These are phyloP conservation scores for Vigna nakashimae DNA, from an alignment of 306 rosid genomes.

Conservation along the genomic window DNA sequence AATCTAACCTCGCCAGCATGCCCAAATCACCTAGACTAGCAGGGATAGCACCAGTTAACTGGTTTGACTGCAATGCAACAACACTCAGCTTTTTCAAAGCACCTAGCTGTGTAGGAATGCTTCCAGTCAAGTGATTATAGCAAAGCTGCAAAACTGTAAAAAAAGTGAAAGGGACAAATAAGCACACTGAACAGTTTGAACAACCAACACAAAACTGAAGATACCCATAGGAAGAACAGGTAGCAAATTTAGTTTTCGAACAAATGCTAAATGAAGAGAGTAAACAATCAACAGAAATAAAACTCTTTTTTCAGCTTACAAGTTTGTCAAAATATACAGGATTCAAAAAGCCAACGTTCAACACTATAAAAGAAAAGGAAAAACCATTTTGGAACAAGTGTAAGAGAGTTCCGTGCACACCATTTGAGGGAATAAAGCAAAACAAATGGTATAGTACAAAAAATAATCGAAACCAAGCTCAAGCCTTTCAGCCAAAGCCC, in stretches of 20 bases:
- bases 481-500: slow-evolving; percentile 24
- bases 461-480: slow-evolving; percentile 40
- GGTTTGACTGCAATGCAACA: slow-evolving; percentile 70
- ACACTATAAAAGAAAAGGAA: background rate
- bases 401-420: background rate
- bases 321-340: background rate
- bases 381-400: background rate
- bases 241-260: slow-evolving; percentile 14
- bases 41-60: slow-evolving; percentile 73
- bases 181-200: slow-evolving; percentile 32
- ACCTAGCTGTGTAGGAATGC: slow-evolving; percentile 71
- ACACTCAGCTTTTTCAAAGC: slow-evolving; percentile 64
- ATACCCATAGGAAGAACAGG: background rate
- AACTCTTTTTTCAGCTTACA: background rate
- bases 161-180: slow-evolving; percentile 39
- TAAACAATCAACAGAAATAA: background rate
- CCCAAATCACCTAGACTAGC: slow-evolving; percentile 72
- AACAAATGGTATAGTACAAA: background rate
- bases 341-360: background rate
- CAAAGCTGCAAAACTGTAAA: slow-evolving; percentile 80
- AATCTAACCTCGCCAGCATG: slow-evolving; percentile 66
- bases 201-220: background rate
- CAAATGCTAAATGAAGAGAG: slow-evolving; percentile 1
- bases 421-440: background rate
- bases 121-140: slow-evolving; percentile 72